Evolutionary conservation across 2,329 filamentous ascomycete species (phyloP), one percentile per base, ranked within the genome.

Genomic region (Fusarium vanettenii): DNA sequence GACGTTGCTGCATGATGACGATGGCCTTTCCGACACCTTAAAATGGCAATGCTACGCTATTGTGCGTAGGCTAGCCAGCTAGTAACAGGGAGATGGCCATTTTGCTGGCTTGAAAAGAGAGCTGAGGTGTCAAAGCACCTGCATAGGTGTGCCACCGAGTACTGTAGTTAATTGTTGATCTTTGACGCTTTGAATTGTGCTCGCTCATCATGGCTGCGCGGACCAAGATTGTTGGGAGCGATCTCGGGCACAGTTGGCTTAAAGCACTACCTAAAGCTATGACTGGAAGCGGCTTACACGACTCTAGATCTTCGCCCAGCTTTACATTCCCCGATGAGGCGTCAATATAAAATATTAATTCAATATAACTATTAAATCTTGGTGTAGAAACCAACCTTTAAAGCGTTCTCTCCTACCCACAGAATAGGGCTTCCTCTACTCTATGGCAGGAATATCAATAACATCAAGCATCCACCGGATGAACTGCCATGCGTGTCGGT

Each of bases 1-100:
- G 77, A 79, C 72, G 63, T 75, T 64, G 73, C 60, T 68, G 67
- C 77, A 76, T 79, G 77, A 79, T 78, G 66, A 60, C 67, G 69
- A 69, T 64, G 41, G n/a, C 20, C 20, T 45, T 22, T 11, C 41
- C 20, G 41, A 45, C 20, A 45, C 20, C 41, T 45, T 45, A 22
- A 45, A 45, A 22, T 7, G 41, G 20, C 20, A 22, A 22, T 45
- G 41, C 41, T 45, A 45, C 41, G 20, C 41, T 45, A 45, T 20
- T 45, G 41, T 45, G 22, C 3, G 20, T 22, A 43, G n/a, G 13
- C 10, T 22, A 43, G n/a, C 11, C 13, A 22, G 13, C 10, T 22
- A 43, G 11, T 6, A 43, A 22, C n/a, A 6, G 41, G 41, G 10
- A 43, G n/a, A 43, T 43, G n/a, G n/a, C n/a, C 11, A 22, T 22